Evolutionary conservation across 441 rosid genomes (phyloP).

Genomic region (Populus hybrid): DNA sequence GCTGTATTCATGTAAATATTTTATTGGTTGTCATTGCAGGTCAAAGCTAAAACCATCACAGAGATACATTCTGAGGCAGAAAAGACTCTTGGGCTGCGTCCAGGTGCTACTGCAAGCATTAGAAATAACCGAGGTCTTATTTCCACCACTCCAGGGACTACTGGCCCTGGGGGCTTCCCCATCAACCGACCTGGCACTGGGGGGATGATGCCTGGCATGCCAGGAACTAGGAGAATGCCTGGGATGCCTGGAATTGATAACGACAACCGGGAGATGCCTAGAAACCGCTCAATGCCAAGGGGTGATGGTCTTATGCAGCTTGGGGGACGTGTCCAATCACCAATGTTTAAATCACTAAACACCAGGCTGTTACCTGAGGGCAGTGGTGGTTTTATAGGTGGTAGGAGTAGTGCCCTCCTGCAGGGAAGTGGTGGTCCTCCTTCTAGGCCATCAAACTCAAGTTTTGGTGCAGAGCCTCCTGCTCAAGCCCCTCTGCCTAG

Average conservation of each 20-base stretch:
- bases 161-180: constrained; percentile 60
- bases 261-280: constrained; percentile 79
- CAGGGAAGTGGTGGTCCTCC: constrained; percentile 43
- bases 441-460: constrained; percentile 24
- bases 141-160: constrained; percentile 39
- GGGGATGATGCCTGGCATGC: constrained; percentile 87
- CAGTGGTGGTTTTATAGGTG: constrained; percentile 52
- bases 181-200: constrained; percentile 64
- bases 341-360: constrained; percentile 42
- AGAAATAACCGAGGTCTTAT: constrained; percentile 57
- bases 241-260: constrained; percentile 79
- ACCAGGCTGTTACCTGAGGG: constrained; percentile 75
- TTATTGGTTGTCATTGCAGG: constrained; percentile 34
- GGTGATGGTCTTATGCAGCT: constrained; percentile 57
- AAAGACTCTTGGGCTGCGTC: constrained; percentile 80
- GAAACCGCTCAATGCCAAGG: constrained; percentile 67
- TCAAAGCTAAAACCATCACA: constrained; percentile 83
- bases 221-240: constrained; percentile 87
- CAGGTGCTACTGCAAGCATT: constrained; percentile 81
- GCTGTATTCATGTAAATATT: background rate
- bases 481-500: constrained; percentile 23
- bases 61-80: constrained; percentile 94
- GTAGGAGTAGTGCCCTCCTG: constrained; percentile 70
- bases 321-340: constrained; percentile 41
- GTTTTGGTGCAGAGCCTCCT: constrained; percentile 28